Evolutionary conservation across 305 asterid species (phyloP).

Genomic region (Solanum hybrid): DNA sequence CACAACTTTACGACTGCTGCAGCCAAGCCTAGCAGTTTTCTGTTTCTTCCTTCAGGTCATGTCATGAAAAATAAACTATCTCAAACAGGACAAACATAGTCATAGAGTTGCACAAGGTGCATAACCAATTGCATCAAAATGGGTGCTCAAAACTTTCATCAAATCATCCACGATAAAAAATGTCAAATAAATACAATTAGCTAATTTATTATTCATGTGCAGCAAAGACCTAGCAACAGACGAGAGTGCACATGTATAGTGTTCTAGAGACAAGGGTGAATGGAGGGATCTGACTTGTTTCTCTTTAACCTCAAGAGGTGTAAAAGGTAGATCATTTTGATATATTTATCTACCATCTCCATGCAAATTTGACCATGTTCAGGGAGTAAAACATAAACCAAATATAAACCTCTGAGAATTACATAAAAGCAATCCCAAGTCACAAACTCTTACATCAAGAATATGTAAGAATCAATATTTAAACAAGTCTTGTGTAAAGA

Average conservation of each 20-base stretch:
- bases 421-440: background rate
- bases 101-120: background rate
- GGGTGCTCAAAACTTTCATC: background rate
- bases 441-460: background rate
- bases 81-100: conserved; percentile 13
- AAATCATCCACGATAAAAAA: background rate
- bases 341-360: background rate
- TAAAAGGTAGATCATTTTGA: background rate
- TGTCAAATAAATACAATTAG: background rate
- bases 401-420: background rate
- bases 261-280: background rate
- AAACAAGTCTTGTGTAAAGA: background rate
- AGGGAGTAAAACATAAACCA: background rate
- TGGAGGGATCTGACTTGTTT: background rate
- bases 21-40: conserved; percentile 83
- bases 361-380: background rate
- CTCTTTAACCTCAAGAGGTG: background rate
- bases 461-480: background rate
- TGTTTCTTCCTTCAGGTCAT: conserved; percentile 65
- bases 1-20: conserved; percentile 73
- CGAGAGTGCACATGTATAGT: background rate
- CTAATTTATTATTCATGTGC: background rate
- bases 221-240: background rate
- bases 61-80: conserved; percentile 10
- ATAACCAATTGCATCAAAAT: conserved; percentile 4